A percentile compares a stretch with the other conserved stretches of the same genome.
These are phyloP conservation scores for Candida wancherniae DNA, from an alignment of 805 yeast genomes.

Conservation along the genomic window DNA sequence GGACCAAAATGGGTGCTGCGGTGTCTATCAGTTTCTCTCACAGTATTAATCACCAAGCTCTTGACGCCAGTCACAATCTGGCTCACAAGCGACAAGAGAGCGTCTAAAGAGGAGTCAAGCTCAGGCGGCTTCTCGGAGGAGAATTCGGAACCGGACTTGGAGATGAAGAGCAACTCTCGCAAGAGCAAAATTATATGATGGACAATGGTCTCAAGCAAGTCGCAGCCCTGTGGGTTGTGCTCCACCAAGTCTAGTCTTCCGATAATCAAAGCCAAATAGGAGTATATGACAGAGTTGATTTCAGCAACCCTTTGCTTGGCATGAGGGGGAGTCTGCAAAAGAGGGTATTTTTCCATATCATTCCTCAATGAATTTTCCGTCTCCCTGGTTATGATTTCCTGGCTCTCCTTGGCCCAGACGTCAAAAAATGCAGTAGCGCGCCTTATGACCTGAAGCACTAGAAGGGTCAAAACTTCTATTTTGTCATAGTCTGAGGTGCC, in stretches of 20 bases:
- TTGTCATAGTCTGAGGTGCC: slow-evolving; percentile 56
- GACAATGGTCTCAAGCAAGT: slow-evolving; percentile 56
- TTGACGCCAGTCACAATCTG: slow-evolving; percentile 63
- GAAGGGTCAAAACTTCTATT: slow-evolving; percentile 55
- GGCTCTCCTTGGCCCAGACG: slow-evolving; percentile 67
- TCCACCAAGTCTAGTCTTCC: slow-evolving; percentile 80
- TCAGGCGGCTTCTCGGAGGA: slow-evolving; percentile 36
- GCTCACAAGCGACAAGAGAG: slow-evolving; percentile 54
- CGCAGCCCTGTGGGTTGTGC: slow-evolving; percentile 66
- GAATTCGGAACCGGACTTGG: slow-evolving; percentile 44
- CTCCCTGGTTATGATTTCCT: slow-evolving; percentile 37
- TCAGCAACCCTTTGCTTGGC: slow-evolving; percentile 63
- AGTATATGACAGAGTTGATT: slow-evolving; percentile 52
- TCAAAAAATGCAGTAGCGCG: slow-evolving; percentile 61
- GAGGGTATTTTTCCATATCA: slow-evolving; percentile 41
- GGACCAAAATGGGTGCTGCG: slow-evolving; percentile 19
- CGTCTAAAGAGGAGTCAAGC: slow-evolving; percentile 50
- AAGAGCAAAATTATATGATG: slow-evolving; percentile 64
- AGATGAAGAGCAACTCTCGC: slow-evolving; percentile 58
- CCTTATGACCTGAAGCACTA: slow-evolving; percentile 63
- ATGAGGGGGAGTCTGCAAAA: slow-evolving; percentile 50
- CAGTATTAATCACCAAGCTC: slow-evolving; percentile 52
- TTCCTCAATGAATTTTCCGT: slow-evolving; percentile 30
- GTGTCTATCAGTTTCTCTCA: slow-evolving; percentile 37
- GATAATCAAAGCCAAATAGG: slow-evolving; percentile 60